These are phyloP conservation scores for Blastocystis sp. DNA, from an alignment of 352 stramenopile species.

Conservation along the genomic window DNA sequence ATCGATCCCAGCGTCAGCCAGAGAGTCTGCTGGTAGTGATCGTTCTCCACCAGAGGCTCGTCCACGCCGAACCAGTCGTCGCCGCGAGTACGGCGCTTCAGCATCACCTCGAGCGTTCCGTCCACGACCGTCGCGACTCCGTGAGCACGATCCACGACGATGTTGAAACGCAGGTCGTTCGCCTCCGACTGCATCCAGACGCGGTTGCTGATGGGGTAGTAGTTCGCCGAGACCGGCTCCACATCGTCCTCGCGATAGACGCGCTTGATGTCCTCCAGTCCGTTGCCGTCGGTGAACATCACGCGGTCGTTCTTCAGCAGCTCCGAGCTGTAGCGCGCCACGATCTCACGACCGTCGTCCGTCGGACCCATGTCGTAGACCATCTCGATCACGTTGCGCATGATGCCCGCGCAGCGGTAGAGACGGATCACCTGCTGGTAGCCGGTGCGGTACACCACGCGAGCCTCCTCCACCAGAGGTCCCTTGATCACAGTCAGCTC, in stretches of 20 bases:
- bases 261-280: constrained; percentile 62
- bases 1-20: constrained; percentile 60
- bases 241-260: constrained; percentile 51
- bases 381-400: background rate
- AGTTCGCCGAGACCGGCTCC: constrained; percentile 86
- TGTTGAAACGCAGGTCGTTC: constrained; percentile 69
- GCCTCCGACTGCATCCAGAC: constrained; percentile 83
- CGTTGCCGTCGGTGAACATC: constrained; percentile 64
- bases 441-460: constrained; percentile 21
- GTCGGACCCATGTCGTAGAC: constrained; percentile 52
- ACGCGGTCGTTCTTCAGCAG: constrained; percentile 5
- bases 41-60: constrained; percentile 81
- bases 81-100: constrained; percentile 82
- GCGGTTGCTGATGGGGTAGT: constrained; percentile 88
- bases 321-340: constrained; percentile 76
- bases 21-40: constrained; percentile 65
- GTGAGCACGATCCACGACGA: constrained; percentile 83
- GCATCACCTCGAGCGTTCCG: constrained; percentile 91
- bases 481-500: constrained; percentile 63
- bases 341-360: constrained; percentile 87
- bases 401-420: background rate
- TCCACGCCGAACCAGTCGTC: constrained; percentile 86
- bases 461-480: constrained; percentile 62
- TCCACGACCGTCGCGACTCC: constrained; percentile 80
- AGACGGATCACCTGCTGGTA: constrained; percentile 46